phyloP scores from a whole-genome alignment of 257 asterid genomes.

The Nicotiana tabacum region DNA sequence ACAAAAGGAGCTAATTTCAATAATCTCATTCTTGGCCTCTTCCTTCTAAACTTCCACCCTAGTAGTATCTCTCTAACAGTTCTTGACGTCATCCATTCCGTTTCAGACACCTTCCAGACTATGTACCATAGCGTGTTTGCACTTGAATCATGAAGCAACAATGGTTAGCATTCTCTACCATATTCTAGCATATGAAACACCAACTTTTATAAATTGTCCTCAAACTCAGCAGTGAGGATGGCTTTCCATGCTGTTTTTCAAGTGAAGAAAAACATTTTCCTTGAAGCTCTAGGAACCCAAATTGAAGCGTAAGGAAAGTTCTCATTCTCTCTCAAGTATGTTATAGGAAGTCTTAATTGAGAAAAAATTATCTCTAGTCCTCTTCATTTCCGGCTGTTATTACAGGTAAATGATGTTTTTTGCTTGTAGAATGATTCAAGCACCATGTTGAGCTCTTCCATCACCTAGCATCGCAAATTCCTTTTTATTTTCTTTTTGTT shows the following conservation, averaged over 20 bases:
- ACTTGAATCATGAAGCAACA: background rate
- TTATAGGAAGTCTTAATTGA: background rate
- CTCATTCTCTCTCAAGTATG: background rate
- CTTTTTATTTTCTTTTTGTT: background rate
- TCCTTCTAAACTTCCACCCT: conserved; percentile 7
- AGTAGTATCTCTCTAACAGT: background rate
- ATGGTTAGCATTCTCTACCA: background rate
- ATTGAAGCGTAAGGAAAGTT: background rate
- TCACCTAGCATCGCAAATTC: conserved; percentile 6
- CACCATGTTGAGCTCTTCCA: conserved; percentile 14
- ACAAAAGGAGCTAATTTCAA: conserved; percentile 1
- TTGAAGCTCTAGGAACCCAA: background rate
- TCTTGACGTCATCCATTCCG: background rate
- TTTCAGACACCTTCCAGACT: background rate
- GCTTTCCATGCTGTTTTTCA: background rate
- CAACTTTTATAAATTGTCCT: background rate
- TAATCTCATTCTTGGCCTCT: background rate
- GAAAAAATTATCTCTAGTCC: background rate
- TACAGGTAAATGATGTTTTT: background rate
- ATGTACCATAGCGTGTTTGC: background rate
- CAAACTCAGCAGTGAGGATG: background rate
- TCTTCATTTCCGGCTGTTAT: conserved; percentile 1
- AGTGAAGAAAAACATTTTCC: background rate
- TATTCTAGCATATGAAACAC: background rate
- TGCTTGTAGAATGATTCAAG: background rate